Base-by-base conservation (phyloP, 2,329 filamentous ascomycete genomes). In the Simplicillium sp. region DNA sequence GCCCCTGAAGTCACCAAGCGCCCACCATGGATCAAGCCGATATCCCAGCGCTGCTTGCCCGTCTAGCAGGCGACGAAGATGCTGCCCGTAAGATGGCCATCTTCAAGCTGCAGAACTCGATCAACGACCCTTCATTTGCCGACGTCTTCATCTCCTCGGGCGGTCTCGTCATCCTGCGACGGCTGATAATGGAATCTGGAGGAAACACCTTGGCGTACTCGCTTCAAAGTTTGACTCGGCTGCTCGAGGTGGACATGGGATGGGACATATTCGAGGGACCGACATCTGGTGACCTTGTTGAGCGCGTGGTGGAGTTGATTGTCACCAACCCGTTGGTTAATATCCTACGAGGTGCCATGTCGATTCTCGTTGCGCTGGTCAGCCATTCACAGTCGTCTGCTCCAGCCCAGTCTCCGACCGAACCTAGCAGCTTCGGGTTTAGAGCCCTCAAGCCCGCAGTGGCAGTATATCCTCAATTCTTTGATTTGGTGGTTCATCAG, bases 151-250 rank as follows among this genome's bases (percentile, higher is more conserved):
- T 97, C 46, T 80, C 84, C 39, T 85, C 88, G 38, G 88, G 88
- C 43, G 92, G 92, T 4, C 72, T 97, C 48, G 73, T 80, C 50
- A 80, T 90, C 50, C 68, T 98, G 53, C 80, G 87, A 40, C 80
- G 85, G 42, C 72, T 97, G 40, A 87, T 92, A 48, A 80, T 97
- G 71, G 77, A 79, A 49, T 82, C 89, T 25, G 85, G 78, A 43
- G 92, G 92, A 44, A 98, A 98, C 62, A 97, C 92, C 1, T 72
- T 98, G 56, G 92, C 92, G 45, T 98, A 98, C 65, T 87, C 89
- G 46, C 71, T 98, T 45, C 90, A 94, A 50, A 92, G 87, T 54
- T 75, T 97, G 53, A 86, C 82, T 43, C 78, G 88, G 42, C 66
- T 98, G 45, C 71, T 98, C 46, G 92, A 98, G 65, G 84, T 97